phyloP scores from a whole-genome alignment of 148 eudicot species.

The Heliamphora exappendiculata region DNA sequence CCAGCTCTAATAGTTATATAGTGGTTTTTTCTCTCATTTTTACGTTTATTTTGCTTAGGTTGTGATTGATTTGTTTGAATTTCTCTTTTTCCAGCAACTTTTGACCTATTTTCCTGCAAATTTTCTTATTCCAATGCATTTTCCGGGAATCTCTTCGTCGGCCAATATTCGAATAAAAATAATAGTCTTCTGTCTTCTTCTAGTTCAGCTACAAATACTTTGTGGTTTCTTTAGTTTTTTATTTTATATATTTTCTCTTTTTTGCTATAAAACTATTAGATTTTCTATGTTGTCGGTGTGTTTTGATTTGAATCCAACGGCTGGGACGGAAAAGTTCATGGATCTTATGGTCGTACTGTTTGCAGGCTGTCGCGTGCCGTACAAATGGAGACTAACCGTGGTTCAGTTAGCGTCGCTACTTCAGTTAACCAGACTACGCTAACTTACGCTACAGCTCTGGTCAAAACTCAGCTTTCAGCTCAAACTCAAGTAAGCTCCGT shows the following conservation, averaged over 20 bases:
- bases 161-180: neutral
- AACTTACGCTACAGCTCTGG: slow-evolving; percentile 8
- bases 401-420: slow-evolving; percentile 6
- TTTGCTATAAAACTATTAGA: neutral
- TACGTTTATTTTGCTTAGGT: neutral
- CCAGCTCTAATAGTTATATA: neutral
- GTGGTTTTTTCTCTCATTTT: neutral
- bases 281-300: neutral
- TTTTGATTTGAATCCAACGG: neutral
- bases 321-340: neutral
- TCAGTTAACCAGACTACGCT: neutral
- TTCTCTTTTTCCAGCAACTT: neutral
- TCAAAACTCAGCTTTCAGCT: neutral
- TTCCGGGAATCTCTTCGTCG: neutral
- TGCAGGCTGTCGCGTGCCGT: slow-evolving; percentile 7
- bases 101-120: neutral
- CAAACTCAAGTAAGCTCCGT: slow-evolving; percentile 5
- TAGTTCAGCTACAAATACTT: neutral
- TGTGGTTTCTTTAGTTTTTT: neutral
- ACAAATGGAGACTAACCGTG: slow-evolving; percentile 12
- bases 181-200: neutral
- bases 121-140: neutral
- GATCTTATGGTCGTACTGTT: slow-evolving; percentile 7
- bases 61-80: neutral
- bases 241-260: neutral